A percentile compares a stretch with the other conserved stretches of the same genome.
phyloP scores from a whole-genome alignment of 73 alveolate species.

The Paramecium octaurelia region DNA sequence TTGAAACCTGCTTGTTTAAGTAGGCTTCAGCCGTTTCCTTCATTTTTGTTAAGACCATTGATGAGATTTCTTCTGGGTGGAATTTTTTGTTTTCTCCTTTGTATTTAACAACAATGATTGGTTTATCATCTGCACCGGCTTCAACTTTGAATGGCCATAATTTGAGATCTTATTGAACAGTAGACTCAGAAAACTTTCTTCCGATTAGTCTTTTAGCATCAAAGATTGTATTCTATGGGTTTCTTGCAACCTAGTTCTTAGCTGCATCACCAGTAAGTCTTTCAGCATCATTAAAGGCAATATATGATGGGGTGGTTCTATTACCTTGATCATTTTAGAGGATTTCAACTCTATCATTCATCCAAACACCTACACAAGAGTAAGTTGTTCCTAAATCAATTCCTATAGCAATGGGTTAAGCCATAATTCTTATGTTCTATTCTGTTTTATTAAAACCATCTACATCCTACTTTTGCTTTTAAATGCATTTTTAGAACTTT shows the following conservation, averaged over 20 bases:
- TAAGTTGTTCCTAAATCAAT: conserved; percentile 88
- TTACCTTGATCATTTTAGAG: conserved; percentile 84
- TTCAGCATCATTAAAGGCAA: conserved; percentile 82
- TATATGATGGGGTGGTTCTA: conserved; percentile 88
- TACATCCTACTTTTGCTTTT: not conserved
- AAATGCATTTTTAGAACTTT: not conserved
- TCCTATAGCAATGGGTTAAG: conserved; percentile 65
- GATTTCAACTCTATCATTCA: conserved; percentile 78
- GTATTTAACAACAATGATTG: conserved; percentile 73
- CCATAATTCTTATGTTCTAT: not conserved
- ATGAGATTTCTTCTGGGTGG: conserved; percentile 89
- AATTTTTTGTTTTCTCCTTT: conserved; percentile 72
- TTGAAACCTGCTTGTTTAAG: conserved; percentile 74
- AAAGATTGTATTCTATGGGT: conserved; percentile 78
- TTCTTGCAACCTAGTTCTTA: conserved; percentile 68
- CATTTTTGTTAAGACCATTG: conserved; percentile 83
- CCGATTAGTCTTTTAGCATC: conserved; percentile 84
- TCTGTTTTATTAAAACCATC: not conserved
- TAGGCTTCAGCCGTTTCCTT: conserved; percentile 87
- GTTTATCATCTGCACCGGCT: conserved; percentile 83
- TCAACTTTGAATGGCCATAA: conserved; percentile 81
- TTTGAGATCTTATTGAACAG: conserved; percentile 82
- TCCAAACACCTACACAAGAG: conserved; percentile 82
- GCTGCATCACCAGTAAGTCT: conserved; percentile 87
- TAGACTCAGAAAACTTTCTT: conserved; percentile 71